Evolutionary conservation across 1,284 basidiomycete genomes (phyloP).

Genomic region (Albatrellus sp.): DNA sequence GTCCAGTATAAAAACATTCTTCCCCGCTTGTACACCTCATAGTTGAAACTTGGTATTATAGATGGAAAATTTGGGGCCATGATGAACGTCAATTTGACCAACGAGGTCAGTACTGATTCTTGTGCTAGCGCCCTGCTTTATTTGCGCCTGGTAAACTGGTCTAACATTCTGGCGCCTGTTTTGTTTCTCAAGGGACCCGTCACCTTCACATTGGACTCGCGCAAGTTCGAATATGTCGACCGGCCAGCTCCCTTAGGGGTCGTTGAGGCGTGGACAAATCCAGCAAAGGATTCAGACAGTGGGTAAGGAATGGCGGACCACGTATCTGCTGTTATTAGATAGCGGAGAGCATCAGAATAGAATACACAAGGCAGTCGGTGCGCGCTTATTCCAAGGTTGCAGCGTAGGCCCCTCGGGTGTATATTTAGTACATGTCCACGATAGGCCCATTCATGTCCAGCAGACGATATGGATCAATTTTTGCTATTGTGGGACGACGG

Average conservation of each 20-base stretch:
- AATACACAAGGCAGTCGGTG: too few relatives aligned
- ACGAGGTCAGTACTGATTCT: slow-evolving; percentile 47
- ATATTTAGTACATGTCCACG: too few relatives aligned
- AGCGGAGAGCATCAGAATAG: not conserved
- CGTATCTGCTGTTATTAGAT: not conserved
- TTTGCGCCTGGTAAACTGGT: not conserved
- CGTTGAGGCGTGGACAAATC: too few relatives aligned
- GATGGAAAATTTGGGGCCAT: slow-evolving; percentile 89
- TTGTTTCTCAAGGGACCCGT: slow-evolving; percentile 53
- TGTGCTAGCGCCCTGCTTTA: not conserved
- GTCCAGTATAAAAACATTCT: slow-evolving; percentile 23
- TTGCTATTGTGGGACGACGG: too few relatives aligned
- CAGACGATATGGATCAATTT: too few relatives aligned
- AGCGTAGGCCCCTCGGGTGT: too few relatives aligned
- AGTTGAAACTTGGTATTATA: slow-evolving; percentile 18
- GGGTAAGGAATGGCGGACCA: slow-evolving; percentile 1
- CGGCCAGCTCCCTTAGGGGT: too few relatives aligned
- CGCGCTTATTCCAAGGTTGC: too few relatives aligned
- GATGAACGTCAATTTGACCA: slow-evolving; percentile 80
- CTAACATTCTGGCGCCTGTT: slow-evolving; percentile 2
- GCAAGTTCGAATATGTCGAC: slow-evolving; percentile 47
- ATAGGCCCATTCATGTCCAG: too few relatives aligned
- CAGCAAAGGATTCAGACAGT: not conserved
- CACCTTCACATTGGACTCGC: slow-evolving; percentile 71
- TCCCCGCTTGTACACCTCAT: too few relatives aligned